Conservation (phyloP, 306 rosid species). For the Albizia julibrissin region DNA sequence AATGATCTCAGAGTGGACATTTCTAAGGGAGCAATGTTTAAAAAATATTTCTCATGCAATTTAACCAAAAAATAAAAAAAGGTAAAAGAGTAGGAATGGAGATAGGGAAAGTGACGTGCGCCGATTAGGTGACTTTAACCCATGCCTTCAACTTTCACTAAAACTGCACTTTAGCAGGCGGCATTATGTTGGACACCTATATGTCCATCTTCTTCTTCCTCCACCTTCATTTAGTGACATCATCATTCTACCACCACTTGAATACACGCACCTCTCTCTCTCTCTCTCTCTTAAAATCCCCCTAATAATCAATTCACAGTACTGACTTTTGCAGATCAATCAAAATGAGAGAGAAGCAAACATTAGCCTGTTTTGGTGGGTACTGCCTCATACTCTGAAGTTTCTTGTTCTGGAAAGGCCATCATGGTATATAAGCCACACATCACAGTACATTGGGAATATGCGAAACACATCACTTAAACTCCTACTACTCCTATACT, state of each 20-base stretch:
- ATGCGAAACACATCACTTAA: conserved; percentile 48
- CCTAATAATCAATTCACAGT: neutral
- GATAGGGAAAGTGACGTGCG: conserved; percentile 54
- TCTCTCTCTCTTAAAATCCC: neutral
- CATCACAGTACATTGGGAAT: conserved; percentile 59
- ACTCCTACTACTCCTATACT: conserved; percentile 20
- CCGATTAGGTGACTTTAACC: conserved; percentile 68
- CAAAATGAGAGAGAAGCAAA: conserved; percentile 24
- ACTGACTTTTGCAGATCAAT: conserved; percentile 33
- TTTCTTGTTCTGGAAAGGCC: conserved; percentile 52
- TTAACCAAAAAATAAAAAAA: no score
- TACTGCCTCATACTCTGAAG: conserved; percentile 32
- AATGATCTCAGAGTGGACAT: no score
- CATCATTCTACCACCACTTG: conserved; percentile 18
- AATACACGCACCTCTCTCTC: neutral
- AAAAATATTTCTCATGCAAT: no score
- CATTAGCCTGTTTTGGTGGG: conserved; percentile 45
- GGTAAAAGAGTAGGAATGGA: conserved; percentile 5
- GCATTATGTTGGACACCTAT: conserved; percentile 35
- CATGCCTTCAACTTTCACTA: conserved; percentile 72
- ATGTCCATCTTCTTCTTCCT: conserved; percentile 33
- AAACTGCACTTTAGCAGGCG: conserved; percentile 48
- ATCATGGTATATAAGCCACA: conserved; percentile 52
- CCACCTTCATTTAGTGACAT: conserved; percentile 42
- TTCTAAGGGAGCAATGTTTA: no score